Evolutionary conservation across 2,329 filamentous ascomycete genomes (phyloP).

Genomic region (Diaporthe sp.): DNA sequence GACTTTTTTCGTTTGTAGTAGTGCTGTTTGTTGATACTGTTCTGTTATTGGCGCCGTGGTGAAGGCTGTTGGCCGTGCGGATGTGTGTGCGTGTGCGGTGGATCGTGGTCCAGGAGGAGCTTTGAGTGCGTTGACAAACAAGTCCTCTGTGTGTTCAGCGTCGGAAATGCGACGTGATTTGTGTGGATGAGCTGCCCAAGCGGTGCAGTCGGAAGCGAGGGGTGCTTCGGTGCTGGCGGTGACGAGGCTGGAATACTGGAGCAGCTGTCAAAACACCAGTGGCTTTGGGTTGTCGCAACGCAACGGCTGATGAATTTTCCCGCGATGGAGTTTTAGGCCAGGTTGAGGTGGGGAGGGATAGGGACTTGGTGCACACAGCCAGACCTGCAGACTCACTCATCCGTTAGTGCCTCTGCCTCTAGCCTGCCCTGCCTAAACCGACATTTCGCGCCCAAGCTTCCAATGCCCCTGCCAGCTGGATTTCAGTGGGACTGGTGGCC

Average conservation of each 20-base stretch:
- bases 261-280: conserved; percentile 25
- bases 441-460: conserved; percentile 30
- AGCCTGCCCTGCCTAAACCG: not conserved
- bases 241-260: conserved; percentile 16
- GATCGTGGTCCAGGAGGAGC: conserved; percentile 32
- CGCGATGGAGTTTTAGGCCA: conserved; percentile 36
- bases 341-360: conserved; percentile 31
- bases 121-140: conserved; percentile 31
- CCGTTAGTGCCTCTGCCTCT: conserved; percentile 1
- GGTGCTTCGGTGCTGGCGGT: not conserved
- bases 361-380: not conserved
- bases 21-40: conserved; percentile 15
- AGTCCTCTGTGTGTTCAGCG: conserved; percentile 1
- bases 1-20: conserved; percentile 35
- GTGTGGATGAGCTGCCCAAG: not conserved
- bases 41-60: conserved; percentile 27
- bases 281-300: conserved; percentile 17
- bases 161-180: not conserved
- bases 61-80: conserved; percentile 16
- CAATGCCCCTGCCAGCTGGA: not conserved
- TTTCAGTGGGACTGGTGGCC: conserved; percentile 25
- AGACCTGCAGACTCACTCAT: not conserved
- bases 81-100: conserved; percentile 21
- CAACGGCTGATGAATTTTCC: conserved; percentile 39
- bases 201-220: conserved; percentile 9